Evolutionary conservation across 2,329 filamentous ascomycete species (phyloP).

Genomic region (Drechslerella coelobrocha): DNA sequence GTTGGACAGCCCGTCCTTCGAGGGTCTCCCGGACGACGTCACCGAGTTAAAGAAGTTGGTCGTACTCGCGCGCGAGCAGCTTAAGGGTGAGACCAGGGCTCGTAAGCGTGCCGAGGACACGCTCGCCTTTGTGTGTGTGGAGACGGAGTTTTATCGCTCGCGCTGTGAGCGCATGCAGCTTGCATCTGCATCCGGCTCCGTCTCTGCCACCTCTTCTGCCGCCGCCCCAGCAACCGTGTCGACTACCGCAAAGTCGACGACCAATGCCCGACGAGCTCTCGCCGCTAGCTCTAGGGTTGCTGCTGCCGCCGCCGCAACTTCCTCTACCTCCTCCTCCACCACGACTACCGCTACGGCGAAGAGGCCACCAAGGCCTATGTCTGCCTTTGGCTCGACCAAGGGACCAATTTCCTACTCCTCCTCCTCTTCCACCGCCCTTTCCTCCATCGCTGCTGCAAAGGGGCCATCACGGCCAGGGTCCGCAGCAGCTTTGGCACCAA

Average conservation of each 20-base stretch:
- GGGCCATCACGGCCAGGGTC: no score
- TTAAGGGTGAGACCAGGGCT: slow-evolving; percentile 21
- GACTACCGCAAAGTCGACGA: neutral
- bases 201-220: slow-evolving; percentile 1
- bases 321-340: no score
- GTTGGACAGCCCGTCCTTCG: slow-evolving; percentile 14
- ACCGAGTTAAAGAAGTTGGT: slow-evolving; percentile 25
- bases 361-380: no score
- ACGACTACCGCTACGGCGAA: no score
- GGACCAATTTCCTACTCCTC: no score
- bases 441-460: no score
- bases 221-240: neutral
- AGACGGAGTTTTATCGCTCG: slow-evolving; percentile 7
- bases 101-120: slow-evolving; percentile 8
- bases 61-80: slow-evolving; percentile 6
- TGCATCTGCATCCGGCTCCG: neutral
- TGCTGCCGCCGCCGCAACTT: no score
- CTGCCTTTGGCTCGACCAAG: no score
- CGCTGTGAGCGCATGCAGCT: neutral
- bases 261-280: neutral
- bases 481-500: no score
- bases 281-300: no score
- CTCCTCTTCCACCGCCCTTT: no score
- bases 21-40: slow-evolving; percentile 21
- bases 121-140: slow-evolving; percentile 5